Conservation (phyloP, 192 early-diverging fungal species). For the Podila horticola region DNA sequence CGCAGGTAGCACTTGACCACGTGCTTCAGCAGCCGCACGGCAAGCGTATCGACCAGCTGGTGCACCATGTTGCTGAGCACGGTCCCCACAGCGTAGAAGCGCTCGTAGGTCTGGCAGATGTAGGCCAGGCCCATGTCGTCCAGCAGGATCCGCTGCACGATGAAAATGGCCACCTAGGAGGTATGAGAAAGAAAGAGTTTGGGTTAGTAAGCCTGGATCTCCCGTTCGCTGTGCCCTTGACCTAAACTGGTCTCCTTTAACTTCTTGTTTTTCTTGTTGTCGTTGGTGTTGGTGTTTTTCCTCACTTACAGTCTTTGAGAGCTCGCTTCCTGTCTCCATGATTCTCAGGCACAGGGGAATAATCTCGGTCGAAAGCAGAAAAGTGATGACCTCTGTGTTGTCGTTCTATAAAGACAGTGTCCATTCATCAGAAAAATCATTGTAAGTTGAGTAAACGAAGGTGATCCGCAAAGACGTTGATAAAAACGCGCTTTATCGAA, state of each 20-base stretch:
- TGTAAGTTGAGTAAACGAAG: constrained; percentile 8
- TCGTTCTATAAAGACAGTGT: constrained; percentile 74
- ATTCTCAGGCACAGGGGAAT: constrained; percentile 98
- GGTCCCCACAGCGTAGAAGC: constrained; percentile 95
- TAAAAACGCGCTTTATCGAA: neutral
- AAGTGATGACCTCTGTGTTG: constrained; percentile 95
- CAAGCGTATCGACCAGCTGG: constrained; percentile 88
- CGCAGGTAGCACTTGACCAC: constrained; percentile 93
- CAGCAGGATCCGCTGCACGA: constrained; percentile 96
- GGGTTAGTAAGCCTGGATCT: neutral
- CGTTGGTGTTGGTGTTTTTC: neutral
- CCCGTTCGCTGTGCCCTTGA: neutral
- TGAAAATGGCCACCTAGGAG: constrained; percentile 91
- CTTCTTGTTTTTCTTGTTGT: neutral
- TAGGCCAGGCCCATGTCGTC: constrained; percentile 93
- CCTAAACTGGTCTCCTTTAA: neutral
- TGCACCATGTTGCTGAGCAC: constrained; percentile 94
- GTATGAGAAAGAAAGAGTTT: neutral
- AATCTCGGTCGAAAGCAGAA: constrained; percentile 96
- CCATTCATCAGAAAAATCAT: neutral
- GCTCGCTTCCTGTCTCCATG: constrained; percentile 97
- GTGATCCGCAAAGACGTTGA: neutral
- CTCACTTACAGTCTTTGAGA: constrained; percentile 86
- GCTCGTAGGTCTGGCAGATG: constrained; percentile 91
- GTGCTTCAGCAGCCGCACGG: constrained; percentile 91